Evolutionary conservation across 495 filamentous ascomycete genomes (phyloP), one percentile per base, ranked within the genome.

Genomic region (Penicillium parvum): DNA sequence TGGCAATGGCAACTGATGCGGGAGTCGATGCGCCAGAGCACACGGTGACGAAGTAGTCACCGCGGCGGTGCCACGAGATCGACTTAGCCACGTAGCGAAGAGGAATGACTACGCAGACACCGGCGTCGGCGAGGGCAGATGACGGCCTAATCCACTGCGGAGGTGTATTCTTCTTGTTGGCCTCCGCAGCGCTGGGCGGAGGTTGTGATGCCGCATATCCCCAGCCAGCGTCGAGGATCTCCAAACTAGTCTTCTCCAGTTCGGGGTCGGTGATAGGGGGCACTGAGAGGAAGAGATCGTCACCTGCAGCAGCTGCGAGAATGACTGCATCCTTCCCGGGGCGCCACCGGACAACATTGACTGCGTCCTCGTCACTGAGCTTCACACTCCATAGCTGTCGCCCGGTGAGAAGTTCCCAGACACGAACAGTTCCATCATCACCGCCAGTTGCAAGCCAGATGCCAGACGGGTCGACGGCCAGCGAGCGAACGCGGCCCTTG

Each of bases 11-110:
- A 22, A 69, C 59, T 4, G 66, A 70, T 14, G 71, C 81, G 68
- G 63, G 82, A 70, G 66, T 91, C 73, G 48, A 86, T 75, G 47
- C 72, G 60, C 37, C 68, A 5, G 92, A 90, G 35, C 88, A 94
- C 30, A 96, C 87, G 5, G 90, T 96, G 47, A 88, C 78, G 61
- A 98, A 85, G 72, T 96, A 95, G 62, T 96, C 90, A 52, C 92
- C 92, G 48, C 86, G 81, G 44, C 92, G 82, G 68, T 98, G 92
- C 89, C 89, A 97, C 53, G 80, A 81, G 53, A 98, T 83, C n/a
- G 86, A 83, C 69, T 95, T 97, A 51, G 92, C 75, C 5, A 84
- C 76, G 32, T 85, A 83, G 38, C 85, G 78, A n/a, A 96, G 81
- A 20, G 85, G 86, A 43, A 84, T 78, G 45, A 84, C 82, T 34